phyloP scores from a whole-genome alignment of 768 basidiomycete genomes.

The Kockovaella imperatae region DNA sequence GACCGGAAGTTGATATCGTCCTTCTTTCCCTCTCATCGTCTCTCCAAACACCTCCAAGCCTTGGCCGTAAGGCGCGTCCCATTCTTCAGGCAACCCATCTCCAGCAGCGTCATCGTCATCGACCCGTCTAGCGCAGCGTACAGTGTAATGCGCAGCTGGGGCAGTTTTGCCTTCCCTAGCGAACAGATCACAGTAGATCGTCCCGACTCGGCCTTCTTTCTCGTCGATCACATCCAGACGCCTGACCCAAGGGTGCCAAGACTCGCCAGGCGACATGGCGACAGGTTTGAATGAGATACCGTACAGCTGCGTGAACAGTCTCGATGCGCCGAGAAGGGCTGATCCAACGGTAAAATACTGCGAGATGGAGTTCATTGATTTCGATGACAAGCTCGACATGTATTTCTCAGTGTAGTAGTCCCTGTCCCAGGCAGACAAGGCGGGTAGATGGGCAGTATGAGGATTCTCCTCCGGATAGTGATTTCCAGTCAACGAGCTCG shows the following conservation, averaged over 20 bases:
- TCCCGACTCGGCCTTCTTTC: slow-evolving; percentile 73
- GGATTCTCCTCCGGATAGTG: neutral
- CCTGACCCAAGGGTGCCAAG: slow-evolving; percentile 79
- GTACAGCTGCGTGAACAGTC: slow-evolving; percentile 76
- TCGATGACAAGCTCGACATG: slow-evolving; percentile 45
- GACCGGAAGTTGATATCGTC: slow-evolving; percentile 77
- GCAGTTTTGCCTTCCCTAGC: slow-evolving; percentile 72
- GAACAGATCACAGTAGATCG: slow-evolving; percentile 92
- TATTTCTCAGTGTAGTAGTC: slow-evolving; percentile 67
- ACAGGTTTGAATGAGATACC: slow-evolving; percentile 69
- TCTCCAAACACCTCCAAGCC: slow-evolving; percentile 46
- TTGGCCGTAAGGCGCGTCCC: slow-evolving; percentile 23
- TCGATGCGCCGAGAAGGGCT: slow-evolving; percentile 82
- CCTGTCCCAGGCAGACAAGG: slow-evolving; percentile 91
- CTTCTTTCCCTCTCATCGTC: slow-evolving; percentile 56
- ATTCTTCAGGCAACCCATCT: slow-evolving; percentile 50
- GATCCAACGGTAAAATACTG: slow-evolving; percentile 68
- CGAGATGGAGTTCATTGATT: slow-evolving; percentile 53
- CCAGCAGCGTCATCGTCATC: slow-evolving; percentile 78
- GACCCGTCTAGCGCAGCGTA: slow-evolving; percentile 82
- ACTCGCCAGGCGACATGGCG: slow-evolving; percentile 64
- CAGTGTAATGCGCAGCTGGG: slow-evolving; percentile 95
- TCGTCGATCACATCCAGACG: slow-evolving; percentile 93
- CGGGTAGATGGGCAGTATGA: slow-evolving; percentile 44
- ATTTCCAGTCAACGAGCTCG: slow-evolving; percentile 54